Conservation (phyloP, 2,329 filamentous ascomycete genomes). For the Ophiostoma pallidulum region DNA sequence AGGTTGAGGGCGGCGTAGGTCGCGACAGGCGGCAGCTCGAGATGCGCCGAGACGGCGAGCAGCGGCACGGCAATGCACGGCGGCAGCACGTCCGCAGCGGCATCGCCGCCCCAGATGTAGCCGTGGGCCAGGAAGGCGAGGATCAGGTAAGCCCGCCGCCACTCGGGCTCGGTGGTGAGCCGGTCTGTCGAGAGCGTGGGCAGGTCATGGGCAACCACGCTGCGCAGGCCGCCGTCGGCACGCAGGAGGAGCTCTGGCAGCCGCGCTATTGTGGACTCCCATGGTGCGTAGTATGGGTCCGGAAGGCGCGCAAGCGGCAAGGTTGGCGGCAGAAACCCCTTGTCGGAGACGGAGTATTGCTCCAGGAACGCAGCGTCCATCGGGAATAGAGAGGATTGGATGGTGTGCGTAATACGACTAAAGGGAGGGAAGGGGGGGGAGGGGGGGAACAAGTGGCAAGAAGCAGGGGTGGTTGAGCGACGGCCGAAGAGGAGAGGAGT, state of each 20-base stretch:
- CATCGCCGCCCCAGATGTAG: conserved; percentile 81
- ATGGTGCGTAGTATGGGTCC: conserved; percentile 65
- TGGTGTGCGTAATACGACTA: too few relatives aligned
- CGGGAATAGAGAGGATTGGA: neutral
- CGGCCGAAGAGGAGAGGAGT: neutral
- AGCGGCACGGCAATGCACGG: conserved; percentile 70
- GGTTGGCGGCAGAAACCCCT: conserved; percentile 69
- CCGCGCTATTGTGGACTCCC: conserved; percentile 63
- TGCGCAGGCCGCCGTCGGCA: conserved; percentile 53
- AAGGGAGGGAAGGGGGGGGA: neutral
- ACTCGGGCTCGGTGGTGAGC: conserved; percentile 58
- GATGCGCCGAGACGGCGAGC: conserved; percentile 57
- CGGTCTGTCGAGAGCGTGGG: conserved; percentile 58
- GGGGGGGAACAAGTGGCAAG: neutral
- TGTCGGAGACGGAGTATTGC: conserved; percentile 31
- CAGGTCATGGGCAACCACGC: conserved; percentile 53
- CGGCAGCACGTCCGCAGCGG: conserved; percentile 67
- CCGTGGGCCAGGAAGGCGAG: conserved; percentile 73
- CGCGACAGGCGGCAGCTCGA: conserved; percentile 80
- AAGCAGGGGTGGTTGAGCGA: neutral
- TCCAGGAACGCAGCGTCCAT: conserved; percentile 1
- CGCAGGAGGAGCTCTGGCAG: conserved; percentile 60
- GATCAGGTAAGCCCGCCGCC: conserved; percentile 71
- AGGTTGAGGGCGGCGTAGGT: conserved; percentile 80
- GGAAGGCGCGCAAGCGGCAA: conserved; percentile 57